Percentiles rank a stretch among this genome's conserved stretches.
phyloP scores from a whole-genome alignment of 2,329 filamentous ascomycete genomes.

The Colletotrichum agaves region DNA sequence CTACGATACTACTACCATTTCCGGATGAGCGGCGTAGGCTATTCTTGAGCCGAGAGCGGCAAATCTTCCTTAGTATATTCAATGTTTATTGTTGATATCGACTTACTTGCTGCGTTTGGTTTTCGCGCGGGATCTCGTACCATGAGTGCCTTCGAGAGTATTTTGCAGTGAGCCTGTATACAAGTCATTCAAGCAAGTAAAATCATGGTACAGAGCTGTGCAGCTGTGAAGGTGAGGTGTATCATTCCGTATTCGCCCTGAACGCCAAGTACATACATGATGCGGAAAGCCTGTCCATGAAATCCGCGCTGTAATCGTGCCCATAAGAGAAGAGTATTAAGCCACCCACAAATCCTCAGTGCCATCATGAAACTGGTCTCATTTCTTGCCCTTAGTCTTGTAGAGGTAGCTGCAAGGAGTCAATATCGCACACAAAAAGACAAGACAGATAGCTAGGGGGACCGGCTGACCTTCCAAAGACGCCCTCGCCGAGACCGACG shows the following conservation, averaged over 20 bases:
- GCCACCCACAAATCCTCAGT: slow-evolving; percentile 18
- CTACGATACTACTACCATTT: slow-evolving; percentile 25
- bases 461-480: slow-evolving; percentile 58
- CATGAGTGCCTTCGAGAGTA: too few species aligned
- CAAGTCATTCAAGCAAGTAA: slow-evolving; percentile 16
- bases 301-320: slow-evolving; percentile 29
- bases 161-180: neutral
- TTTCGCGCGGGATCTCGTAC: too few species aligned
- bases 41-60: slow-evolving; percentile 4
- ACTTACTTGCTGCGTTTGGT: neutral
- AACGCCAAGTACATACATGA: slow-evolving; percentile 36
- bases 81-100: slow-evolving; percentile 25
- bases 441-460: neutral
- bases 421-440: neutral
- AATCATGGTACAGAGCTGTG: neutral
- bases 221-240: slow-evolving; percentile 26
- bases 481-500: slow-evolving; percentile 61
- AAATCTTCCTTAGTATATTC: slow-evolving; percentile 31
- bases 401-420: slow-evolving; percentile 46
- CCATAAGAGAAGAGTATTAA: slow-evolving; percentile 22
- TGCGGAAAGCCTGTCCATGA: slow-evolving; percentile 21
- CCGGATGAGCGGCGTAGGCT: slow-evolving; percentile 1
- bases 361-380: slow-evolving; percentile 5
- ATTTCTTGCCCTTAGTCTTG: slow-evolving; percentile 49
- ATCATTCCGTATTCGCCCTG: slow-evolving; percentile 31